These are phyloP conservation scores for Candolleomyces efflorescens DNA, from an alignment of 768 basidiomycete species.

Conservation along the genomic window DNA sequence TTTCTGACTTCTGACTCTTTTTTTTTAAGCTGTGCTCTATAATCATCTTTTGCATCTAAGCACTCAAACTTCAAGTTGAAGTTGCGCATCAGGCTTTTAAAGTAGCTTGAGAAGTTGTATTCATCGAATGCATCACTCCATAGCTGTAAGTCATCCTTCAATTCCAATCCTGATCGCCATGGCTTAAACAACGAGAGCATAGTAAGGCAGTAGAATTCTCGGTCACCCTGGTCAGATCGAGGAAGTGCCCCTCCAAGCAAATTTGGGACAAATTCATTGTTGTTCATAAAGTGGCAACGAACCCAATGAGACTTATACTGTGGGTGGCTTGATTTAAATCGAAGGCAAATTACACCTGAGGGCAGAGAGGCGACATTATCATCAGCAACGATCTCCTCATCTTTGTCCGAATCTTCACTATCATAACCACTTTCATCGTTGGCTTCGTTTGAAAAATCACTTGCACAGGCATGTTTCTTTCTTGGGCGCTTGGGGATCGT, in stretches of 20 bases:
- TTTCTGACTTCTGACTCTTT: too few species aligned
- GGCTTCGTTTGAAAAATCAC: too few species aligned
- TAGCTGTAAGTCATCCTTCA: not conserved
- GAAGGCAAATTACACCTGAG: too few species aligned
- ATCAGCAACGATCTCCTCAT: too few species aligned
- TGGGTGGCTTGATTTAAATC: not conserved
- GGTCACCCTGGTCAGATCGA: not conserved
- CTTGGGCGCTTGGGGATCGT: too few species aligned
- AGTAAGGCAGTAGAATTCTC: not conserved
- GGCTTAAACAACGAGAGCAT: not conserved
- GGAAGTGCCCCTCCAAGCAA: not conserved
- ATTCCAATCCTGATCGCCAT: not conserved
- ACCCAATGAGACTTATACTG: not conserved
- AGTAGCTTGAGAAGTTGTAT: not conserved
- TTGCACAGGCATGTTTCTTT: too few species aligned
- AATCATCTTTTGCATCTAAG: conserved; percentile 1
- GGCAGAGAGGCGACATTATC: too few species aligned
- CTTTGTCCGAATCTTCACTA: too few species aligned
- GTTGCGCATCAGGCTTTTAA: not conserved
- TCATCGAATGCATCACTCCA: not conserved
- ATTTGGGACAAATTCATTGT: not conserved
- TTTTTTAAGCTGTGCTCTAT: too few species aligned
- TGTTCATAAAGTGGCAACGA: not conserved
- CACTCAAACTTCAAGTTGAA: conserved; percentile 1
- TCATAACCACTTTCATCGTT: too few species aligned